Conservation (phyloP, 176 grass and related monocot species). For the Hyparrhenia diplandra region DNA sequence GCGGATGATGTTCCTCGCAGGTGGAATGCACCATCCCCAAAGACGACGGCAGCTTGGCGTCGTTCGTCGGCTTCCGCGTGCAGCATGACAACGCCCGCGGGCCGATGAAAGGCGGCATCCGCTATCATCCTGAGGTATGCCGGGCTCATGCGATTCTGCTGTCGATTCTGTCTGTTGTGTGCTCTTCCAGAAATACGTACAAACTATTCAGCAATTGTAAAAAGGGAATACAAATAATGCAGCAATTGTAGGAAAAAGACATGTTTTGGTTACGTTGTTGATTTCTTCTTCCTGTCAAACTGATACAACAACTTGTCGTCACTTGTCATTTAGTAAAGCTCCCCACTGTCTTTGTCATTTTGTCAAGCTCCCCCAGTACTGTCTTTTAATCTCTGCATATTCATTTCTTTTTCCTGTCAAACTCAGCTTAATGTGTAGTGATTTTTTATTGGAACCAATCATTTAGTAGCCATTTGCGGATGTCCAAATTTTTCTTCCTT, state of each 20-base stretch:
- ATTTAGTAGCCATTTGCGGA: neutral
- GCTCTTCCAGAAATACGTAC: neutral
- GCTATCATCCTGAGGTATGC: constrained; percentile 80
- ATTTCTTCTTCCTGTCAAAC: neutral
- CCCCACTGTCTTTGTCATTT: neutral
- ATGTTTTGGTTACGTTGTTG: neutral
- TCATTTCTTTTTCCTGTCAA: neutral
- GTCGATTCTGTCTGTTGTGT: neutral
- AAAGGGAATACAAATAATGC: no score
- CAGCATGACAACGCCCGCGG: constrained; percentile 97
- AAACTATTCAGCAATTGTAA: neutral
- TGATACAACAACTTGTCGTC: neutral
- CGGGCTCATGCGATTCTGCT: neutral
- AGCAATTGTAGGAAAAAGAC: no score
- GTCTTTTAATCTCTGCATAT: neutral
- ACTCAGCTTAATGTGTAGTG: neutral
- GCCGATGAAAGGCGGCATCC: constrained; percentile 98
- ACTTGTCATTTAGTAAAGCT: neutral
- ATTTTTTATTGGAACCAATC: neutral
- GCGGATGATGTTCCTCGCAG: constrained; percentile 30
- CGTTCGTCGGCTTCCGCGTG: constrained; percentile 87
- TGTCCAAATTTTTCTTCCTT: neutral
- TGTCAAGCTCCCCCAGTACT: neutral
- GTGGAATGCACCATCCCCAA: constrained; percentile 98
- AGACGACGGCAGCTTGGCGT: constrained; percentile 82